Evolutionary conservation across 495 filamentous ascomycete species (phyloP), one percentile per base, ranked within the genome.

Genomic region (Aspergillus incahuasiensis): DNA sequence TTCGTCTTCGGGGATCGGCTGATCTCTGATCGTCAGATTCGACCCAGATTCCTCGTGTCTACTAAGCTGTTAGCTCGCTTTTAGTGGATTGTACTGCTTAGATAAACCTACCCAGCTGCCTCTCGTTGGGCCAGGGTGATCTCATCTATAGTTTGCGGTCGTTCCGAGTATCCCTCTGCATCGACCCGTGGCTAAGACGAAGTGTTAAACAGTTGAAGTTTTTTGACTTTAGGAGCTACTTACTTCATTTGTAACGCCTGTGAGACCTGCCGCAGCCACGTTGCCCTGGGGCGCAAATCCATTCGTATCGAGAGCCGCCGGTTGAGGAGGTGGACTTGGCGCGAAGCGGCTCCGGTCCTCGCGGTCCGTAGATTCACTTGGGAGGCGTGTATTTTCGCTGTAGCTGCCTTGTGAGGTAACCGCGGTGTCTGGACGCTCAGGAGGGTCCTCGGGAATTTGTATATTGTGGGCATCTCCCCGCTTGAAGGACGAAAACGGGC

Each of bases 1-100:
- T 60, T 92, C 89, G 66, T 97, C 94, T 70, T 98, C 94, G 19
- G 85, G 85, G 53, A 99, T 95, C 1, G 95, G 92, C 55, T 95
- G 88, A 59, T 90, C 91, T 57, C 90, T 81, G 58, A 99, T 99
- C 56, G 86, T 94, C 22, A 99, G 74, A 67, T 94, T 97, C 72
- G 96, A 88, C 53, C 87, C 79, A 22, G 83, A 77, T 46, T 89
- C 87, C 35, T 90, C 87, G 52, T 70, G 67, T 70, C 68, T 85
- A 77, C 48, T 58, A 57, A 71, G 20, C 6, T 46, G 11, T 52
- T 47, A 61, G 48, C 39, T 24, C 15, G 13, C 9, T 55, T 22
- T 35, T 3, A 16, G 16, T 41, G 51, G 22, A 12, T 7, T 15
- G 2, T 35, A 15, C 13, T 11, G 3, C 21, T 45, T 40, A 30